phyloP scores from a whole-genome alignment of 2,329 filamentous ascomycete species.

The Aspergillus terreus region DNA sequence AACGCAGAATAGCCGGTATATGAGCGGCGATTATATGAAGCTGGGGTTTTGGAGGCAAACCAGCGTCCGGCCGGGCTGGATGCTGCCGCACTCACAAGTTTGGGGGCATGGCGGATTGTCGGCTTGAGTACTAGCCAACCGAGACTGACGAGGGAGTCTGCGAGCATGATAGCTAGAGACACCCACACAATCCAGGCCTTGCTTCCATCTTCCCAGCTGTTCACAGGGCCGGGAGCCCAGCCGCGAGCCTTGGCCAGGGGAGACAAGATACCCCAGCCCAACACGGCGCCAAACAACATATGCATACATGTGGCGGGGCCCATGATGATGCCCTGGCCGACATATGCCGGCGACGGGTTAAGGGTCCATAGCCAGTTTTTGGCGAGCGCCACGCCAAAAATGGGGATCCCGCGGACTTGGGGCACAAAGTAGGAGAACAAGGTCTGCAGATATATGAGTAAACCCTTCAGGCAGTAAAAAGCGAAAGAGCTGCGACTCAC shows the following conservation, averaged over 20 bases:
- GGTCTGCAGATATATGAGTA: slow-evolving; percentile 54
- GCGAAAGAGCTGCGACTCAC: slow-evolving; percentile 31
- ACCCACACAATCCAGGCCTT: slow-evolving; percentile 99
- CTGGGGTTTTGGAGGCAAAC: slow-evolving; percentile 21
- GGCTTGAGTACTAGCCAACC: slow-evolving; percentile 71
- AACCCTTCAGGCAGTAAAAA: not conserved
- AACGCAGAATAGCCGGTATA: slow-evolving; percentile 31
- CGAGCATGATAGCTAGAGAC: slow-evolving; percentile 92
- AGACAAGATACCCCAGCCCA: slow-evolving; percentile 89
- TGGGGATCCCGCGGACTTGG: slow-evolving; percentile 74
- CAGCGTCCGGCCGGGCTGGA: slow-evolving; percentile 26
- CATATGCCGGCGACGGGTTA: slow-evolving; percentile 94
- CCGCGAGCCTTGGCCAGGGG: slow-evolving; percentile 79
- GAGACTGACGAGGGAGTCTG: slow-evolving; percentile 85
- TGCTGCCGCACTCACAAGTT: slow-evolving; percentile 26
- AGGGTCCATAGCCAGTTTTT: slow-evolving; percentile 88
- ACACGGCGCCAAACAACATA: slow-evolving; percentile 84
- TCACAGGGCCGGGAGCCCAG: slow-evolving; percentile 84
- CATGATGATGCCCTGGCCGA: slow-evolving; percentile 98
- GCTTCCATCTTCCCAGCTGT: slow-evolving; percentile 86
- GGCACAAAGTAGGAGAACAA: slow-evolving; percentile 88
- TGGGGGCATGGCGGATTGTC: slow-evolving; percentile 48
- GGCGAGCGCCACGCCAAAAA: slow-evolving; percentile 74
- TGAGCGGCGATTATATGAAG: slow-evolving; percentile 16
- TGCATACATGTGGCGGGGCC: slow-evolving; percentile 90